Base-by-base conservation (phyloP, 2,329 filamentous ascomycete species). In the Acrodontium crateriforme region DNA sequence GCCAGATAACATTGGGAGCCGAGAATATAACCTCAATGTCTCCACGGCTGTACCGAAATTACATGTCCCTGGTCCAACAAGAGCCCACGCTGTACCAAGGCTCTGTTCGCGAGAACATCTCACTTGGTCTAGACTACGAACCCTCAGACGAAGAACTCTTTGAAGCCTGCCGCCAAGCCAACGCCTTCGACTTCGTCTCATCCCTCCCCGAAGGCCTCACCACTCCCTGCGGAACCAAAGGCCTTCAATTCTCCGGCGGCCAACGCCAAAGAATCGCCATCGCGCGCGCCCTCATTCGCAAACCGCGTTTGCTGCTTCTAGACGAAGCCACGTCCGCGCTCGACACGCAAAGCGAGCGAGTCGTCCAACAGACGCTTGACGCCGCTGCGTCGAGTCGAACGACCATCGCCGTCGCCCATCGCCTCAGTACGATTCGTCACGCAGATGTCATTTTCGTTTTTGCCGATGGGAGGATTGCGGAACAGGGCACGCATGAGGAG, bases 61-160 rank as follows among this genome's bases (percentile, higher is more conserved):
- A 69, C 18, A 60, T 84, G 9, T 75, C 76, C 2, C 64, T 85
- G 0, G 79, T 85, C 1, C 71, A 76, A 3, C 79, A 85, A 50
- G 78, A 85, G 47, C 67, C 79, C 6, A 74, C 73, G 0, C 62
- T 85, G 0, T 83, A 80, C 44, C 71, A 74, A 48, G 74, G 72
- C 38, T 71, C 71, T 1, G 63, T 83, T 12, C 65, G 69, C 11
- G 77, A 84, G 15, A 55, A 69, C 37, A 48, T 69, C 15, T 36
- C 55, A 0, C 49, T 67, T 1, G 65, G 65, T 2, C 40, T 63
- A 0, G 48, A 57, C 1, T 29, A 52, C 11, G 47, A 50, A 8
- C 39, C 49, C 4, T 47, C 50, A 0, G 54, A 62, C 0, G 56
- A 63, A 4, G 44, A 55, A 21, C 49, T 68, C 7, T 39, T 58